These are phyloP conservation scores for Plasmopara muralis DNA, from an alignment of 352 stramenopile species.

Conservation along the genomic window DNA sequence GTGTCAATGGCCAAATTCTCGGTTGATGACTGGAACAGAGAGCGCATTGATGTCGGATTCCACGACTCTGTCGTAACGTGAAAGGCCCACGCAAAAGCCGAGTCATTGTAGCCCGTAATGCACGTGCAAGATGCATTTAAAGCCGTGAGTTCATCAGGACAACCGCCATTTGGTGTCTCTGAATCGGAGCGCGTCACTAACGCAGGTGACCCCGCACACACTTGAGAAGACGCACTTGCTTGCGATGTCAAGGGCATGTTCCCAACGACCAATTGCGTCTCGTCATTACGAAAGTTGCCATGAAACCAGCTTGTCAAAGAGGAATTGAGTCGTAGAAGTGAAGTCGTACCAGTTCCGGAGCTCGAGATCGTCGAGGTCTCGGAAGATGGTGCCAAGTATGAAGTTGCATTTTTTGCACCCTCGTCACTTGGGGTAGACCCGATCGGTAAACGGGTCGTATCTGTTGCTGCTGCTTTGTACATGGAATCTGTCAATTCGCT, in stretches of 20 bases:
- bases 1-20: constrained; percentile 20
- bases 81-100: constrained; percentile 22
- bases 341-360: constrained; percentile 2
- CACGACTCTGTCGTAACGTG: constrained; percentile 13
- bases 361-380: constrained; percentile 6
- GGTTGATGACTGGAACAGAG: constrained; percentile 19
- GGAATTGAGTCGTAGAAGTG: constrained; percentile 7
- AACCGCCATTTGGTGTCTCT: constrained; percentile 28
- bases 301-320: constrained; percentile 22
- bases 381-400: constrained; percentile 3
- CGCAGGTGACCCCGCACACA: constrained; percentile 27
- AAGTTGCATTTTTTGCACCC: constrained; percentile 7
- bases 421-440: constrained; percentile 2
- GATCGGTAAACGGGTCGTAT: constrained; percentile 3
- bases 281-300: constrained; percentile 22
- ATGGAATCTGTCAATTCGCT: constrained; percentile 8
- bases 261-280: constrained; percentile 32
- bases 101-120: constrained; percentile 26
- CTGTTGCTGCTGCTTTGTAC: constrained; percentile 2
- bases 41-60: constrained; percentile 15
- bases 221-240: not conserved
- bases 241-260: constrained; percentile 2
- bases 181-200: constrained; percentile 26
- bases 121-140: constrained; percentile 38
- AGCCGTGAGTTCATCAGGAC: constrained; percentile 26